These are phyloP conservation scores for Erodium trifolium DNA, from an alignment of 441 rosid species.

Conservation along the genomic window DNA sequence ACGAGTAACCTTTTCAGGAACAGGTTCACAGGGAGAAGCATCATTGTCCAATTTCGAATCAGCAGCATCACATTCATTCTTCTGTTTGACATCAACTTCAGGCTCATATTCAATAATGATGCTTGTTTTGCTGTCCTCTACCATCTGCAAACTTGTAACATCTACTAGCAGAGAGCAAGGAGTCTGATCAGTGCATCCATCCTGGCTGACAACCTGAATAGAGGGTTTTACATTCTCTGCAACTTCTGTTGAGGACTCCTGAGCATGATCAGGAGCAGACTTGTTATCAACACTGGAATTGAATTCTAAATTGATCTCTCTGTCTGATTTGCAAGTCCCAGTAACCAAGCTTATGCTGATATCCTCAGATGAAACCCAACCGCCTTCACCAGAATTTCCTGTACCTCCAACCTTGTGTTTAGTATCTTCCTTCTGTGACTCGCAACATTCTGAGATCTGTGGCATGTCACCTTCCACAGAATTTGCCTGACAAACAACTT, in stretches of 20 bases:
- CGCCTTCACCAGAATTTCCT: neutral
- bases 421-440: conserved; percentile 12
- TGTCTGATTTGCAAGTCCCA: conserved; percentile 10
- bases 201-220: neutral
- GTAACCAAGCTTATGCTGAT: conserved; percentile 14
- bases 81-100: conserved; percentile 7
- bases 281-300: conserved; percentile 15
- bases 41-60: conserved; percentile 12
- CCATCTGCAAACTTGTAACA: neutral
- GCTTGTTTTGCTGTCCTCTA: conserved; percentile 7
- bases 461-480: neutral
- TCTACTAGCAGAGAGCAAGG: conserved; percentile 6
- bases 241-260: conserved; percentile 5
- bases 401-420: conserved; percentile 10
- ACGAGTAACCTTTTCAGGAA: conserved; percentile 13
- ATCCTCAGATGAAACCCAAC: conserved; percentile 21
- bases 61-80: conserved; percentile 6
- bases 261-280: conserved; percentile 13
- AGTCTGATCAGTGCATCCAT: neutral
- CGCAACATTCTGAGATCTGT: conserved; percentile 13
- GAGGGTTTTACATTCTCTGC: conserved; percentile 12
- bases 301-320: conserved; percentile 20
- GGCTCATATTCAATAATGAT: conserved; percentile 1
- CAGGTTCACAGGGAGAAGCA: conserved; percentile 15
- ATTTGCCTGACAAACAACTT: conserved; percentile 20